Base-by-base conservation (phyloP, 345 rosid species). In the Aethionema arabicum region DNA sequence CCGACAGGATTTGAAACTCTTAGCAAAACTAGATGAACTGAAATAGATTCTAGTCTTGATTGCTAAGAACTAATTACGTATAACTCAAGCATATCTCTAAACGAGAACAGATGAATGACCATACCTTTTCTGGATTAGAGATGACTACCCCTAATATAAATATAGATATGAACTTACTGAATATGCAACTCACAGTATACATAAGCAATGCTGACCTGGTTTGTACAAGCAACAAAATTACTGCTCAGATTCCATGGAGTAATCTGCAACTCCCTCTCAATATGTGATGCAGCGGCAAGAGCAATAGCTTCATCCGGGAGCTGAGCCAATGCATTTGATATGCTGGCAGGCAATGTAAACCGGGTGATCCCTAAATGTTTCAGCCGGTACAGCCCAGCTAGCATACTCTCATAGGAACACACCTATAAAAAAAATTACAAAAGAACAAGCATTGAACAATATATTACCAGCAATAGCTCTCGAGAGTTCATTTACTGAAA, bases 331-430 rank as follows among this genome's bases (percentile, higher is more conserved):
- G 99, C 97, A 46, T 76, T 75, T 42, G 97, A 84, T 68, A 90
- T 76, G 66, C 85, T 82, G 69, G 87, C 78, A 51, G 93, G 96
- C 41, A 78, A 76, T 36, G 90, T 85, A 29, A 90, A 75, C 51
- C 81, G 83, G 8, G 85, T 80, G 65, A 93, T 93, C 69, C 99
- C 99, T 75, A 85, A 78, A 78, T 90, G 96, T 72, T 87, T 93
- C 60, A 93, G 91, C 74, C 80, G 87, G 73, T 85, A 90, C 33
- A 87, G 69, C 73, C 91, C 99, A 79, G 99, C 97, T 68, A 63
- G 90, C 97, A 93, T 93, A 72, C 99, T 93, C 78, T 93, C 99
- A 72, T 85, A 85, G 55, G 95, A 82, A 74, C 97, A 93, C 31
- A 93, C 90, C 99, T 93, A 77, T 10, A 63, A 55, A 69, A 53